A percentile compares a stretch with the other conserved stretches of the same genome.
These are phyloP conservation scores for Phanerochaete carnosa DNA, from an alignment of 768 basidiomycete genomes.

Conservation along the genomic window DNA sequence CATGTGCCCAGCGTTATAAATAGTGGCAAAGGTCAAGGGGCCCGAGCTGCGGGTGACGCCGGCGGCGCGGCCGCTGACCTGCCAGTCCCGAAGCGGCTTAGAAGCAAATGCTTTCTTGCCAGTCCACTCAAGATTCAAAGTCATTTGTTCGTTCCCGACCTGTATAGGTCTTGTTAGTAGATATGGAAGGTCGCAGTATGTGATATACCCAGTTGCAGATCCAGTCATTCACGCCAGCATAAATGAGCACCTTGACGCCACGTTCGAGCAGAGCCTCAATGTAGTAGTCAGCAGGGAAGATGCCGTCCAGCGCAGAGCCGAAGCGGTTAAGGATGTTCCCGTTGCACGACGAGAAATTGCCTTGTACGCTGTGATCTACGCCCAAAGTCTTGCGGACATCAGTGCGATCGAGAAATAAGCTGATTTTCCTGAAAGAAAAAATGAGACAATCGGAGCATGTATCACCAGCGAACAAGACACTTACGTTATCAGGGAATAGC, in stretches of 20 bases:
- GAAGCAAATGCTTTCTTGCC: conserved; percentile 44
- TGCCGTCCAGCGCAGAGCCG: conserved; percentile 36
- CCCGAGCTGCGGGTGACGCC: conserved; percentile 52
- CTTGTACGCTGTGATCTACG: conserved; percentile 46
- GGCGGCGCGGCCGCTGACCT: conserved; percentile 46
- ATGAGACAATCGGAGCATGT: background rate
- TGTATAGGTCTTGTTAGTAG: background rate
- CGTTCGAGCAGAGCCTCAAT: conserved; percentile 53
- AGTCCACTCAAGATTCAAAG: conserved; percentile 56
- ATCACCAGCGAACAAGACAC: conserved; percentile 8
- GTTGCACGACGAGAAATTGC: conserved; percentile 40
- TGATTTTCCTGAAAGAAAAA: conserved; percentile 36
- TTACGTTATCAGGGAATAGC: conserved; percentile 47
- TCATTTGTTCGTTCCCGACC: conserved; percentile 63
- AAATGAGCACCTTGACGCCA: conserved; percentile 47
- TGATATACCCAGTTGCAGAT: conserved; percentile 49
- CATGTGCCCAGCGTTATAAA: conserved; percentile 75
- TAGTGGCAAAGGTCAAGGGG: conserved; percentile 59
- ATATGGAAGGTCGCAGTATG: background rate
- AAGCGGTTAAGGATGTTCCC: conserved; percentile 49
- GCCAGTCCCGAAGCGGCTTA: conserved; percentile 49
- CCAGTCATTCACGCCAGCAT: conserved; percentile 55
- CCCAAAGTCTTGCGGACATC: conserved; percentile 56
- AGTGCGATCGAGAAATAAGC: conserved; percentile 57
- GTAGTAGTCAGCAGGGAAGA: conserved; percentile 34